Evolutionary conservation across 1,284 basidiomycete species (phyloP).

Genomic region (Malassezia dermatis): DNA sequence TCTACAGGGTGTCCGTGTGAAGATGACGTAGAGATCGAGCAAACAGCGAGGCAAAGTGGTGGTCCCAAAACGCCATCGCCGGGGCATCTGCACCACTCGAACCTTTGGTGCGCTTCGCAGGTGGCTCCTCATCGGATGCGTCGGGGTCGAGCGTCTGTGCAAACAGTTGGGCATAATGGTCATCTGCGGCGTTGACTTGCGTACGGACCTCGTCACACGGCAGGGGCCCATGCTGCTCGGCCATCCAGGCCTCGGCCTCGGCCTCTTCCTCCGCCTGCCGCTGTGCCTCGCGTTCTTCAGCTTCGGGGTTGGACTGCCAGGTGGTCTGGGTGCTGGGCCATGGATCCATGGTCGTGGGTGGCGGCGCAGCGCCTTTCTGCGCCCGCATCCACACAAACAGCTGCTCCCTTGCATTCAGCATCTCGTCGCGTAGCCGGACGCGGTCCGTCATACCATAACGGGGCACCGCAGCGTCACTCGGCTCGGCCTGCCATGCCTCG

Average conservation of each 20-base stretch:
- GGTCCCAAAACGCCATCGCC: slow-evolving; percentile 10
- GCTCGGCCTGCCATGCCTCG: not conserved
- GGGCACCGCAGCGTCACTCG: not conserved
- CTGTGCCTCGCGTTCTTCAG: not conserved
- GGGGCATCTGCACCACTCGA: not conserved
- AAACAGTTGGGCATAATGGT: slow-evolving; percentile 8
- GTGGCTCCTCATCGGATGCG: not conserved
- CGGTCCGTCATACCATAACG: slow-evolving; percentile 29
- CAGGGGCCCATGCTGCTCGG: not conserved
- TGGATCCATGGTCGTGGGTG: slow-evolving; percentile 25
- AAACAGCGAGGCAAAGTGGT: slow-evolving; percentile 8
- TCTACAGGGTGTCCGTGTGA: not conserved
- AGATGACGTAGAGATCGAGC: slow-evolving; percentile 3
- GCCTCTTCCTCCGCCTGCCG: not conserved
- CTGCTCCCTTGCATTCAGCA: slow-evolving; percentile 27
- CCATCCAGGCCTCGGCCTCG: not conserved
- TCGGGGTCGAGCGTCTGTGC: slow-evolving; percentile 1
- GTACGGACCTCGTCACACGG: not conserved
- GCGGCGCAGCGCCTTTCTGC: slow-evolving; percentile 25
- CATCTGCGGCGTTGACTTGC: not conserved
- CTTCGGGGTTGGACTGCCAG: not conserved
- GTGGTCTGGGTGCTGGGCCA: not conserved
- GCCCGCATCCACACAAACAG: slow-evolving; percentile 40
- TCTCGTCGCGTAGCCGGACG: slow-evolving; percentile 35
- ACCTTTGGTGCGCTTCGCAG: slow-evolving; percentile 1